Percentiles rank a stretch among this genome's conserved stretches.
phyloP scores from a whole-genome alignment of 176 grass and related monocot genomes.

The Eragrostis nindensis region DNA sequence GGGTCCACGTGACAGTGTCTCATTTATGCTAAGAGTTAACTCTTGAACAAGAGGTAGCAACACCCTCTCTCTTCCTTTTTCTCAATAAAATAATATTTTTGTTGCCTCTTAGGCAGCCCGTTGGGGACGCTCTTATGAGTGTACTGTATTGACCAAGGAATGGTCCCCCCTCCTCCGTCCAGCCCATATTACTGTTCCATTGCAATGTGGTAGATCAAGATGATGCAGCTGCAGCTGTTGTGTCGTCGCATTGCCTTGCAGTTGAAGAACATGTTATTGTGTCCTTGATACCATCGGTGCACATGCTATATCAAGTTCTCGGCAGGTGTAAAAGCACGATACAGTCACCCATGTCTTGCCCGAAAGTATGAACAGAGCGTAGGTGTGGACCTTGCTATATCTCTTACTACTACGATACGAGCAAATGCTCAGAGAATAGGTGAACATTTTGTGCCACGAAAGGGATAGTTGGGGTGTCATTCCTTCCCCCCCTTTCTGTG shows the following conservation, averaged over 20 bases:
- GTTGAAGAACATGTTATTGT: background rate
- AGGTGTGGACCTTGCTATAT: background rate
- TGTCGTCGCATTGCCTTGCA: background rate
- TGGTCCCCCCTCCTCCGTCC: slow-evolving; percentile 31
- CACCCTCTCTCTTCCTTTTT: too few species aligned
- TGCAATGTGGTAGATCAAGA: slow-evolving; percentile 17
- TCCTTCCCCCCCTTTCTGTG: background rate
- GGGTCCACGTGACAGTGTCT: too few species aligned
- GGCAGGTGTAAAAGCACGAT: slow-evolving; percentile 9
- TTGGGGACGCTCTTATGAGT: too few species aligned
- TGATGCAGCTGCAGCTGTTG: slow-evolving; percentile 14
- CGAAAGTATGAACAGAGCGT: background rate
- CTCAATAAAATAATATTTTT: too few species aligned
- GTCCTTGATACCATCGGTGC: slow-evolving; percentile 22
- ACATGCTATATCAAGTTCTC: background rate
- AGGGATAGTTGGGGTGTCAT: background rate
- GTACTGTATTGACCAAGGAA: slow-evolving; percentile 44
- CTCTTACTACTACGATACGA: background rate
- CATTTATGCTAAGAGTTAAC: too few species aligned
- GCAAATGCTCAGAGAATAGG: background rate
- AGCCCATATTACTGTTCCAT: slow-evolving; percentile 5
- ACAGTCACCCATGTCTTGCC: background rate
- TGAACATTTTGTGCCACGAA: background rate
- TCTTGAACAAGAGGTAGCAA: too few species aligned
- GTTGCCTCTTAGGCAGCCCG: too few species aligned